phyloP scores from a whole-genome alignment of 495 filamentous ascomycete species.

The Aspergillus cavernicola region DNA sequence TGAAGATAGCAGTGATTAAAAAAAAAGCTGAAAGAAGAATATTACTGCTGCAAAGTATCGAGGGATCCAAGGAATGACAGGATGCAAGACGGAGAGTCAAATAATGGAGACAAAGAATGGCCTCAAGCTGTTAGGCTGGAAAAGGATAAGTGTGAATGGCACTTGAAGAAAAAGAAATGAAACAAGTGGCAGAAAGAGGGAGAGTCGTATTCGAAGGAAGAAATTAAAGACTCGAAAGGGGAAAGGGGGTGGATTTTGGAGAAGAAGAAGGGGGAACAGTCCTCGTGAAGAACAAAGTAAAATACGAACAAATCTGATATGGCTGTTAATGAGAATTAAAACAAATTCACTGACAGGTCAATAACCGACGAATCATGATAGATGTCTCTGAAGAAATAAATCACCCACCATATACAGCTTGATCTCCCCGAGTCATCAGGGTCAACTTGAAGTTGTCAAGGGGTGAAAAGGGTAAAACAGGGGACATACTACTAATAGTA shows the following conservation, averaged over 20 bases:
- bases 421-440: too few species aligned
- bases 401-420: too few species aligned
- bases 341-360: background rate
- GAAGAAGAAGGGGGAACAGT: constrained; percentile 10
- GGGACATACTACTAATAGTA: too few species aligned
- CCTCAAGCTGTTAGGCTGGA: constrained; percentile 1
- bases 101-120: constrained; percentile 14
- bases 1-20: constrained; percentile 30
- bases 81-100: constrained; percentile 2
- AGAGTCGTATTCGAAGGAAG: background rate
- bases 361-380: background rate
- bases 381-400: too few species aligned
- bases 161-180: constrained; percentile 2
- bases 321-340: background rate
- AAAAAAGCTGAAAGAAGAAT: constrained; percentile 18
- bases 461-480: too few species aligned
- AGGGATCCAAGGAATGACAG: constrained; percentile 18
- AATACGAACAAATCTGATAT: constrained; percentile 1
- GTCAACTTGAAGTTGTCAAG: too few species aligned
- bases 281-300: constrained; percentile 6
- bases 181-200: background rate
- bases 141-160: constrained; percentile 12
- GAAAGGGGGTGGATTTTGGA: constrained; percentile 12
- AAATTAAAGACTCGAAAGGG: constrained; percentile 8
- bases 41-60: constrained; percentile 12